These are phyloP conservation scores for Didymosphaeria variabile DNA, from an alignment of 2,329 filamentous ascomycete species.

Conservation along the genomic window DNA sequence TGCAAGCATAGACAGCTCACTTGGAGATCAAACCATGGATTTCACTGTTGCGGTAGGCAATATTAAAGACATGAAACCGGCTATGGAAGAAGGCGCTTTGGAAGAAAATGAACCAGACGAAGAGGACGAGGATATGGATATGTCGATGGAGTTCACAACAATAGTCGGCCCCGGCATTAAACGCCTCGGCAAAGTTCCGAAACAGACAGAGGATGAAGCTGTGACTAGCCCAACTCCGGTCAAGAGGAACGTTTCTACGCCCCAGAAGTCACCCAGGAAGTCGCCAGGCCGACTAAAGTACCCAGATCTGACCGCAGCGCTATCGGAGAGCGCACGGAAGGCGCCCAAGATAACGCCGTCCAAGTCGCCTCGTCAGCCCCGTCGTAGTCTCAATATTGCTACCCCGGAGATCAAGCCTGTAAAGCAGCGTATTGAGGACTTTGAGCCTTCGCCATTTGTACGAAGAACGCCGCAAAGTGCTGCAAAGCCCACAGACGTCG, in stretches of 20 bases:
- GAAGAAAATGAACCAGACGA: constrained; percentile 27
- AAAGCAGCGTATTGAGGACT: constrained; percentile 39
- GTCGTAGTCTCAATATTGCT: constrained; percentile 36
- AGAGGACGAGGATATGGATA: constrained; percentile 57
- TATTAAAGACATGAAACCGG: constrained; percentile 36
- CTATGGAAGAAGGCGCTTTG: constrained; percentile 11
- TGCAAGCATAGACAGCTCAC: constrained; percentile 36
- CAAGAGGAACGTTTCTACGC: constrained; percentile 29
- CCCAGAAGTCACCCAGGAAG: constrained; percentile 37
- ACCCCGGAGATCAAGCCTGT: constrained; percentile 39
- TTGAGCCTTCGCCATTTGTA: constrained; percentile 48
- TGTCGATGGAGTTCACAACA: constrained; percentile 64
- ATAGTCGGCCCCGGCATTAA: constrained; percentile 57
- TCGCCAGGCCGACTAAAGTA: constrained; percentile 27
- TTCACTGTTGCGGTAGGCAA: constrained; percentile 50
- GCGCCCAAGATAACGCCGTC: constrained; percentile 31
- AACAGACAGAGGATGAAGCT: constrained; percentile 34
- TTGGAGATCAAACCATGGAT: constrained; percentile 51
- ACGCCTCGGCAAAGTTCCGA: constrained; percentile 22
- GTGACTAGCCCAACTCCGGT: not conserved
- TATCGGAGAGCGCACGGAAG: constrained; percentile 24
- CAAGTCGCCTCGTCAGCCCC: constrained; percentile 34
- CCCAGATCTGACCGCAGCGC: constrained; percentile 18
- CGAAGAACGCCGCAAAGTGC: constrained; percentile 34
- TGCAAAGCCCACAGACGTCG: constrained; percentile 24